phyloP scores from a whole-genome alignment of 371 early-diverging fungal species.

The Apophysomyces sp. region DNA sequence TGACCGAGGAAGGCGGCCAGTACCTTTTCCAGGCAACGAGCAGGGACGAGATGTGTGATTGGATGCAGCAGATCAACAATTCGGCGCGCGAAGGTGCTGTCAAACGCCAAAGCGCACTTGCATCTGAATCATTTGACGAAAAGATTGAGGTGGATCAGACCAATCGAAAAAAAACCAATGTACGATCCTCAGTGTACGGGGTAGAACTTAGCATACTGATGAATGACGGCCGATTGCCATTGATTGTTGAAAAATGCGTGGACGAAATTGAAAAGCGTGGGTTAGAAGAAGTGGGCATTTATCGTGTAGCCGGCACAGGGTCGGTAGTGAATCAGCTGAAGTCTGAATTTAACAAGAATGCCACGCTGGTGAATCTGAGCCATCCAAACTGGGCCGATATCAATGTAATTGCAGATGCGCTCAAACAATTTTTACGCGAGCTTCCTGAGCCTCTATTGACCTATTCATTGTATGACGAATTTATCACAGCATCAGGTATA shows the following conservation, averaged over 20 bases:
- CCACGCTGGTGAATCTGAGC: conserved; percentile 56
- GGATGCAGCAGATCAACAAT: conserved; percentile 72
- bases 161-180: background rate
- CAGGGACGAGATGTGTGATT: conserved; percentile 72
- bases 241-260: conserved; percentile 71
- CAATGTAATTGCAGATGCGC: conserved; percentile 85
- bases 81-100: conserved; percentile 78
- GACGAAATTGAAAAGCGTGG: conserved; percentile 78
- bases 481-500: conserved; percentile 84
- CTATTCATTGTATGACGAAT: conserved; percentile 75
- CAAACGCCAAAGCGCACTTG: conserved; percentile 54
- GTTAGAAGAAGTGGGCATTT: conserved; percentile 83
- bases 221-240: conserved; percentile 58
- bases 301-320: conserved; percentile 76
- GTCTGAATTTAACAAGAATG: conserved; percentile 58
- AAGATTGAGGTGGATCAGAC: conserved; percentile 1
- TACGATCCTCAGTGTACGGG: conserved; percentile 56
- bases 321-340: conserved; percentile 65
- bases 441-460: conserved; percentile 93
- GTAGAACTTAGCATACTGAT: conserved; percentile 60
- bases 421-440: conserved; percentile 93
- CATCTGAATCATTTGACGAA: conserved; percentile 25
- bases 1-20: conserved; percentile 85
- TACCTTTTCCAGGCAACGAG: conserved; percentile 74
- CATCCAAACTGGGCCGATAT: conserved; percentile 77